A percentile compares a stretch with the other conserved stretches of the same genome.
phyloP scores from a whole-genome alignment of 2,329 filamentous ascomycete species.

The Aspergillus caelatus region DNA sequence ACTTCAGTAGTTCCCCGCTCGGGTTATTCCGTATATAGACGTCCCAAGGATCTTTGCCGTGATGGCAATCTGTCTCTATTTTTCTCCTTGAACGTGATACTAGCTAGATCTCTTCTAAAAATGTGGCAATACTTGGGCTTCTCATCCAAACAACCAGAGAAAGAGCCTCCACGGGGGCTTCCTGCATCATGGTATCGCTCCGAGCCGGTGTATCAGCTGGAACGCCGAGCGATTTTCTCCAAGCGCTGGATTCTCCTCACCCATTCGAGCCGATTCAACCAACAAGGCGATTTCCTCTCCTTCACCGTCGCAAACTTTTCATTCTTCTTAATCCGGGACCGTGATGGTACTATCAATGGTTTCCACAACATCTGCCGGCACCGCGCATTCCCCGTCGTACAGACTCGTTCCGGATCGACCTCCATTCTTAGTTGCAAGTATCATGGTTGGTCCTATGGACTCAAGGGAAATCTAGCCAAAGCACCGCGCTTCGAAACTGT shows the following conservation, averaged over 20 bases:
- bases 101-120: not conserved
- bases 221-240: conserved; percentile 31
- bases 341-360: conserved; percentile 19
- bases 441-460: conserved; percentile 30
- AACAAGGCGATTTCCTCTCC: conserved; percentile 24
- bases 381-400: conserved; percentile 19
- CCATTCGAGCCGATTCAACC: conserved; percentile 22
- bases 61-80: not conserved
- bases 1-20: not conserved
- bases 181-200: conserved; percentile 33
- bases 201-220: conserved; percentile 27
- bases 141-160: not conserved
- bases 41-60: not conserved
- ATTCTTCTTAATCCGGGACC: conserved; percentile 1
- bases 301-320: not conserved
- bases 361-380: conserved; percentile 30
- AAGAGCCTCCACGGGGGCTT: conserved; percentile 16
- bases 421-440: conserved; percentile 28
- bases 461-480: conserved; percentile 27
- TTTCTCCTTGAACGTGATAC: not conserved
- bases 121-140: not conserved
- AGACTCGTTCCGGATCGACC: conserved; percentile 17
- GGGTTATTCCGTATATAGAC: not conserved
- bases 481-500: conserved; percentile 27
- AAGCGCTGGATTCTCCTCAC: conserved; percentile 29